Conservation (phyloP, 768 basidiomycete genomes). For the Mycena crocata region DNA sequence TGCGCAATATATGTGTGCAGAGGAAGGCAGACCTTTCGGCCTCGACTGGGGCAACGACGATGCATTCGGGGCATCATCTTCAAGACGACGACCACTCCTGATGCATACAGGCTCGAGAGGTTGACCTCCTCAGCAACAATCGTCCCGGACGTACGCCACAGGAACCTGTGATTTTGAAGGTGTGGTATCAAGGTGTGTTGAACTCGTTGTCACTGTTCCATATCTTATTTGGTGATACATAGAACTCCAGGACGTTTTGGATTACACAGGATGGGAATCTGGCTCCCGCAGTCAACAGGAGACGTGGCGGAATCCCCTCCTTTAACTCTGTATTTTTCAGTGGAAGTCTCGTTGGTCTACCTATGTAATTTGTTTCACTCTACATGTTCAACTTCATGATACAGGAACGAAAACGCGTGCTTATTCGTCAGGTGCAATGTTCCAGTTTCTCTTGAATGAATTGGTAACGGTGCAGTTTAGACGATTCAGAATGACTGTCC, state of each 20-base stretch:
- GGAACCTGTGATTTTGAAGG: conserved; percentile 6
- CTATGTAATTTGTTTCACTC: too few species aligned
- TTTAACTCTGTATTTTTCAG: too few species aligned
- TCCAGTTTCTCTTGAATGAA: too few species aligned
- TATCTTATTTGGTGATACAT: neutral
- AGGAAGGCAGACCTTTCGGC: neutral
- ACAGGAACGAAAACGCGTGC: too few species aligned
- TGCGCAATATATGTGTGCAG: neutral
- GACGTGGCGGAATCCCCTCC: too few species aligned
- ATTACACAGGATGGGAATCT: neutral
- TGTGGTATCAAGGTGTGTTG: conserved; percentile 4
- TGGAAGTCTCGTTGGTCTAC: too few species aligned
- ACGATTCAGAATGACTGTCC: too few species aligned
- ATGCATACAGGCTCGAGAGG: neutral
- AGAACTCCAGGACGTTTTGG: neutral
- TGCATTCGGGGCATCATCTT: neutral
- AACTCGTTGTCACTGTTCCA: neutral
- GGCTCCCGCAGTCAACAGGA: too few species aligned
- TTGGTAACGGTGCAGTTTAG: too few species aligned
- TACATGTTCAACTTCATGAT: too few species aligned
- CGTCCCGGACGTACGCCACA: conserved; percentile 3
- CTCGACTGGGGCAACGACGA: conserved; percentile 4
- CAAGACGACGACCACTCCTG: neutral
- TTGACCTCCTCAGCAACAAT: neutral
- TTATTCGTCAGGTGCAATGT: too few species aligned